A percentile compares a stretch with the other conserved stretches of the same genome.
Conservation (phyloP, 116 monocot species). For the Posidonia oceanica region DNA sequence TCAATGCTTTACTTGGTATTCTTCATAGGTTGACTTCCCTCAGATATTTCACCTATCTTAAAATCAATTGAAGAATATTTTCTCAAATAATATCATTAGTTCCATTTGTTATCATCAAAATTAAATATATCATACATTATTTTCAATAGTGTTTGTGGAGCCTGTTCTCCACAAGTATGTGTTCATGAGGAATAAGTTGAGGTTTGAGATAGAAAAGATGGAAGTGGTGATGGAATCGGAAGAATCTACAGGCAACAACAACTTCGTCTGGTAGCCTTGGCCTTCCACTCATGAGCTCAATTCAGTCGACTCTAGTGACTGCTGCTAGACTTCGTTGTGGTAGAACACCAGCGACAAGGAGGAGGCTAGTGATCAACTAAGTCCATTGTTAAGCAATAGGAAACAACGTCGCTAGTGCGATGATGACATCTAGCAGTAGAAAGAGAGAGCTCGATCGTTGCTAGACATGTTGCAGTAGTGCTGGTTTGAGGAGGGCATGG, state of each 20-base stretch:
- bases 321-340: slow-evolving; percentile 28
- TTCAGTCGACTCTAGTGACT: slow-evolving; percentile 58
- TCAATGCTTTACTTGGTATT: no score
- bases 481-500: no score
- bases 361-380: slow-evolving; percentile 6
- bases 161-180: slow-evolving; percentile 21
- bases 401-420: no score
- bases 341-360: slow-evolving; percentile 15
- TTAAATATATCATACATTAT: no score
- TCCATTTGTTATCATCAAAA: no score
- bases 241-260: slow-evolving; percentile 95
- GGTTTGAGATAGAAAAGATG: not conserved
- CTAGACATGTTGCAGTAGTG: not conserved
- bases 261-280: slow-evolving; percentile 40
- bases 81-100: no score
- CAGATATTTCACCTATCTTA: no score
- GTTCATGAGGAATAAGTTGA: not conserved
- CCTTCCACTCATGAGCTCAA: slow-evolving; percentile 31
- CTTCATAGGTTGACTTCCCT: no score
- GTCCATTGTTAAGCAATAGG: not conserved
- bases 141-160: slow-evolving; percentile 35
- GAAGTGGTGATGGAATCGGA: slow-evolving; percentile 50
- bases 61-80: no score
- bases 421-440: no score
- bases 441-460: no score